A percentile compares a stretch with the other conserved stretches of the same genome.
Evolutionary conservation across 1,139 yeast species (phyloP).

Genomic region (Candida pseudoviswanathii): DNA sequence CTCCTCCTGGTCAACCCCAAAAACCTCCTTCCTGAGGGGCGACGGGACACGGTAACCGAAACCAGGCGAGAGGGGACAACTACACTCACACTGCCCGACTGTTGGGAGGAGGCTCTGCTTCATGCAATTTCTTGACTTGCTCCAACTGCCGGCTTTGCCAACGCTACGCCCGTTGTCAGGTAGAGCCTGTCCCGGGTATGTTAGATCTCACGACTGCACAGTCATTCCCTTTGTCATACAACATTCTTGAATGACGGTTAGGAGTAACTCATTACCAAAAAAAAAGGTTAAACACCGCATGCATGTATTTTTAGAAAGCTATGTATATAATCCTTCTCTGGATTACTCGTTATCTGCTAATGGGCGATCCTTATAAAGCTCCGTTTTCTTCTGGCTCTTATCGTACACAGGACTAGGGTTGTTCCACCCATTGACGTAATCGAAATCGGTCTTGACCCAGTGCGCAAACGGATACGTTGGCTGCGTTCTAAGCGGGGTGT

Average conservation of each 20-base stretch:
- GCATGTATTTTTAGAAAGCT: too few species aligned
- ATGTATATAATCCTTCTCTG: constrained; percentile 14
- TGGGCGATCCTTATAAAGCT: constrained; percentile 23
- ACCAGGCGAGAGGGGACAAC: too few species aligned
- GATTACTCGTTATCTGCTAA: constrained; percentile 29
- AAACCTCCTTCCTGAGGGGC: too few species aligned
- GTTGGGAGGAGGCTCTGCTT: too few species aligned
- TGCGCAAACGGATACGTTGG: constrained; percentile 66
- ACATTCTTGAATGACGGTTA: background rate
- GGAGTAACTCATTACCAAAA: too few species aligned
- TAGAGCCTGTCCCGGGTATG: background rate
- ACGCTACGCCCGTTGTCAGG: background rate
- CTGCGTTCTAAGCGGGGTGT: constrained; percentile 60
- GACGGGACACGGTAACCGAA: too few species aligned
- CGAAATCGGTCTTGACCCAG: constrained; percentile 47
- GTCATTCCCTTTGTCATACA: background rate
- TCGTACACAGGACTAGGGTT: constrained; percentile 36
- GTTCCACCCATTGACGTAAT: constrained; percentile 50
- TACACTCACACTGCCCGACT: too few species aligned
- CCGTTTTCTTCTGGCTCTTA: constrained; percentile 23
- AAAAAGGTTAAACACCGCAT: too few species aligned
- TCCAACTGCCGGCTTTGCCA: too few species aligned
- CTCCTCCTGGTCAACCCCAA: too few species aligned
- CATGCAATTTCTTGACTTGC: too few species aligned
- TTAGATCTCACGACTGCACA: background rate